Evolutionary conservation across 2,329 filamentous ascomycete species (phyloP), one percentile per base, ranked within the genome.

Genomic region (Fusarium nygamai): DNA sequence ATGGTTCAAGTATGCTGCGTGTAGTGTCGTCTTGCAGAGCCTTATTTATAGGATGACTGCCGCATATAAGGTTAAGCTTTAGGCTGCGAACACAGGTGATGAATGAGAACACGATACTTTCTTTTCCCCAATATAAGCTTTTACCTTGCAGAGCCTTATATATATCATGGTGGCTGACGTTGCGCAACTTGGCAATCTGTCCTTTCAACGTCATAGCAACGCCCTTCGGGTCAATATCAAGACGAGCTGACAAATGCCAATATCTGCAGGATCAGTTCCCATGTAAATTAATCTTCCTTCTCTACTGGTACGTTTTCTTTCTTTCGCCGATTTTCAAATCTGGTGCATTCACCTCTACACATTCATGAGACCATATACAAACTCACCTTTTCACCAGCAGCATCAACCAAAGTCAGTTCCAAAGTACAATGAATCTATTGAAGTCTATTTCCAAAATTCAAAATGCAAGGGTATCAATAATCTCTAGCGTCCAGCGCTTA

Each of bases 391-490:
- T n/a, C 24, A 31, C 20, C 14, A n/a, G 8, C 31, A 39, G 7
- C 20, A 7, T 17, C 17, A 14, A 13, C 3, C 8, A 13, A 0
- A 38, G 20, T 5, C 2, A 29, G 19, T 14, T 3, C 34, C 5
- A 29, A 29, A 38, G 1, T 7, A 12, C 17, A 3, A 10, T 19
- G 13, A 24, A 16, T 11, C 12, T 33, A 67, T 48, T 59, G 3
- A 34, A 17, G 10, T 13, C 33, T 20, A 17, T 10, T 13, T 2
- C 51, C 3, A 29, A 27, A 36, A 38, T 38, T 2, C 10, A 12
- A 38, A 38, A 44, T 48, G 2, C 34, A 48, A 34, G 72, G 72
- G 72, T 74, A 74, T 74, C 72, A 71, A 24, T 64, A 14, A 24
- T 53, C 29, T 69, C 51, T 60, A 69, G 71, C 48, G 54, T 9